Evolutionary conservation across 2,329 filamentous ascomycete species (phyloP).

Genomic region (Fusarium ramigenum): DNA sequence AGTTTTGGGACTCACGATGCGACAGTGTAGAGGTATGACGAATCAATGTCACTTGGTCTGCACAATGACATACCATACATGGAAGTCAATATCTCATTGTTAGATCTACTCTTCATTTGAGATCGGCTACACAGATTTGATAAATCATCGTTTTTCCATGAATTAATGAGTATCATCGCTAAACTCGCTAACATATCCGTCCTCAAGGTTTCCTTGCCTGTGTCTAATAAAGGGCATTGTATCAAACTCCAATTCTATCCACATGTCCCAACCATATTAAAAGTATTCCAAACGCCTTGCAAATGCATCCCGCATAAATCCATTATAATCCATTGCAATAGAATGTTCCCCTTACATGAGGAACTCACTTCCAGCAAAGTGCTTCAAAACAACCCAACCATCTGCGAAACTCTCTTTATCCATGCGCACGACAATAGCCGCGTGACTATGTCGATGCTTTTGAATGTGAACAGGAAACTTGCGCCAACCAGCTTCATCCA

Average conservation of each 20-base stretch:
- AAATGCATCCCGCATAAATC: neutral
- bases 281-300: conserved; percentile 17
- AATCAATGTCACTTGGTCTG: neutral
- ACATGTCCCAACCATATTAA: neutral
- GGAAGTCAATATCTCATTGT: rapidly evolving
- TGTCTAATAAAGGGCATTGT: neutral
- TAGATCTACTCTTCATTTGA: neutral
- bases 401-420: conserved; percentile 76
- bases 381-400: conserved; percentile 78
- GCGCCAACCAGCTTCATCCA: conserved; percentile 73
- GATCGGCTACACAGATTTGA: too few species aligned
- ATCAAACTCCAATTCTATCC: conserved; percentile 9
- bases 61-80: neutral
- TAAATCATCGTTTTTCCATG: neutral
- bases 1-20: conserved; percentile 17
- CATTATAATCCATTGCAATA: neutral
- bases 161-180: neutral
- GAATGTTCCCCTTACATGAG: conserved; percentile 37
- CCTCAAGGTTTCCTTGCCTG: neutral
- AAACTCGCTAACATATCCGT: neutral
- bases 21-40: neutral
- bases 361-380: conserved; percentile 85
- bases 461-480: conserved; percentile 80
- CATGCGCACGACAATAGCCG: conserved; percentile 85
- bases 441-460: conserved; percentile 82